Conservation (phyloP, 2,329 filamentous ascomycete species). For the Fusarium nurragi region DNA sequence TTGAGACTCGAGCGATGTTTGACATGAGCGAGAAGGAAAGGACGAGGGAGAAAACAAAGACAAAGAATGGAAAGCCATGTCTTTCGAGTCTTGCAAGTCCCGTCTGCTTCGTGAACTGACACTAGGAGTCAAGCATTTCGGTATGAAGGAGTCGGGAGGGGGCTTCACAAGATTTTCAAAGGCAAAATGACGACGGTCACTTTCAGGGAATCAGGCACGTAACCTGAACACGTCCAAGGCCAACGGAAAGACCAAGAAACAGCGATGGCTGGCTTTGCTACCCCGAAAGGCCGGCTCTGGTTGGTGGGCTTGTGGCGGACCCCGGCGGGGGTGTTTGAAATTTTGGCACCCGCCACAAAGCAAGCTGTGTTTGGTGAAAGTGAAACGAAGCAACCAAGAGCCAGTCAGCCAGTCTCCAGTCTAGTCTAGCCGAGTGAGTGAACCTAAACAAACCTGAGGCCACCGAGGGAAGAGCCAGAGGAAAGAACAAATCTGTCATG, state of each 20-base stretch:
- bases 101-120: constrained; percentile 22
- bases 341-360: constrained; percentile 41
- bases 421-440: neutral
- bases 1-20: constrained; percentile 28
- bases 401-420: neutral
- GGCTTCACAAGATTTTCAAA: constrained; percentile 46
- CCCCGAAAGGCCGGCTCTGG: neutral
- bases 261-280: constrained; percentile 11
- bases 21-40: neutral
- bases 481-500: neutral
- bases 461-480: constrained; percentile 17
- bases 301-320: constrained; percentile 6
- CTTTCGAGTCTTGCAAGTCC: constrained; percentile 33
- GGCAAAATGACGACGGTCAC: constrained; percentile 39
- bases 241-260: constrained; percentile 7
- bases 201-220: constrained; percentile 30
- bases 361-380: constrained; percentile 29
- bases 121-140: constrained; percentile 40
- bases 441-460: constrained; percentile 27
- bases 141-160: constrained; percentile 44
- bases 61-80: constrained; percentile 20
- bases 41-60: constrained; percentile 2
- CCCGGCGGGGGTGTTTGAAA: constrained; percentile 19
- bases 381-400: constrained; percentile 25
- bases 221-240: constrained; percentile 24